Conservation (phyloP, 2,329 filamentous ascomycete genomes). For the Fusarium tjaetaba region DNA sequence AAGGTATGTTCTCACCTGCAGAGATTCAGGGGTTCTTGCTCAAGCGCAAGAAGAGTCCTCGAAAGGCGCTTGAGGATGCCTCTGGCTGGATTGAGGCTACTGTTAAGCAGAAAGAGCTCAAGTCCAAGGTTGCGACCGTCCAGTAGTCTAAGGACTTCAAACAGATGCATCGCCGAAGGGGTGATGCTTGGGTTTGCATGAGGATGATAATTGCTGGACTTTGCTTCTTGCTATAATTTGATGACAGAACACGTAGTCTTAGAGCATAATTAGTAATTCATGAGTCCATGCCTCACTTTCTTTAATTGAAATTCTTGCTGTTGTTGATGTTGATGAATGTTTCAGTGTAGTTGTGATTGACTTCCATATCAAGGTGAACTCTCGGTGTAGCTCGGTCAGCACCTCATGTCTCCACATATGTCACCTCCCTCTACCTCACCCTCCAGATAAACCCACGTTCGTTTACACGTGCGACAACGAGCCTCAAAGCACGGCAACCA, state of each 20-base stretch:
- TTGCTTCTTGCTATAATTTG: neutral
- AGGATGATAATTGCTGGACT: neutral
- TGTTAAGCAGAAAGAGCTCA: conserved; percentile 60
- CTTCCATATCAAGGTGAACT: conserved; percentile 17
- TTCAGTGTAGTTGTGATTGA: neutral
- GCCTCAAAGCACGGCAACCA: neutral
- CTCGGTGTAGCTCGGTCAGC: conserved; percentile 39
- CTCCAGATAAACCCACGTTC: conserved; percentile 30
- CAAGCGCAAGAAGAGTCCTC: conserved; percentile 68
- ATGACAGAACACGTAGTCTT: neutral
- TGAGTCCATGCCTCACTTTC: neutral
- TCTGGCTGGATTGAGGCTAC: conserved; percentile 63
- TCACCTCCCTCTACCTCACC: conserved; percentile 14
- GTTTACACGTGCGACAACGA: conserved; percentile 35
- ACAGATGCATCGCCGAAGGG: neutral
- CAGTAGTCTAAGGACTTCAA: conserved; percentile 49
- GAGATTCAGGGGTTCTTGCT: conserved; percentile 73
- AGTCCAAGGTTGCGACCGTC: conserved; percentile 59
- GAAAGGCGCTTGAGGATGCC: conserved; percentile 63
- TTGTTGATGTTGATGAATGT: neutral
- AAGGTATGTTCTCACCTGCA: conserved; percentile 65
- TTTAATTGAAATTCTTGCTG: neutral
- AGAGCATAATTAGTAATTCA: neutral
- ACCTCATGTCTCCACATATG: conserved; percentile 39
- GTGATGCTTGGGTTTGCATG: neutral